Conservation (phyloP, 106 monocot species). For the Allium cepa region DNA sequence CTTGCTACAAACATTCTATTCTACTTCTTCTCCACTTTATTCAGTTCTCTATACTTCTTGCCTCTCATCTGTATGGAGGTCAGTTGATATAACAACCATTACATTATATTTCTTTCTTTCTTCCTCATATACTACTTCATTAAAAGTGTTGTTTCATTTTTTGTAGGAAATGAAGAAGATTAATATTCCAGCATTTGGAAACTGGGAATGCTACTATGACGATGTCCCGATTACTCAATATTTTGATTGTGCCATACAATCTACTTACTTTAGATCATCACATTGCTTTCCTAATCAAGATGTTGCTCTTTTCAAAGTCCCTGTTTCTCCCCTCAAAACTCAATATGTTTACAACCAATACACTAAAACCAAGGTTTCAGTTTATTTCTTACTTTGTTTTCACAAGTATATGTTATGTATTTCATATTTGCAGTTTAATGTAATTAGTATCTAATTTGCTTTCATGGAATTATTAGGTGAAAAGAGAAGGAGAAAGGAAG, state of each 20-base stretch:
- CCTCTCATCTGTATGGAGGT: no score
- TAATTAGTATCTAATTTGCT: background rate
- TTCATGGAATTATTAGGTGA: background rate
- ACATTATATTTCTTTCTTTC: no score
- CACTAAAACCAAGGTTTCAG: background rate
- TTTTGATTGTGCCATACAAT: constrained; percentile 29
- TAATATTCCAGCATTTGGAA: background rate
- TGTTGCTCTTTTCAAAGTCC: constrained; percentile 13
- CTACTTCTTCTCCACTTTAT: no score
- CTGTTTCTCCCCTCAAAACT: background rate
- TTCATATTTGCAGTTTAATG: background rate
- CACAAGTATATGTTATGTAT: background rate
- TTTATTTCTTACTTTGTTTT: background rate
- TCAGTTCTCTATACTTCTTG: no score
- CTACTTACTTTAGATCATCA: constrained; percentile 8
- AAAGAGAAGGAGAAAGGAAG: background rate
- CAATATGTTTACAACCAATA: background rate
- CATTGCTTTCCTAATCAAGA: constrained; percentile 4
- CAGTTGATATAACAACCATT: no score
- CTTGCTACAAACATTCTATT: no score
- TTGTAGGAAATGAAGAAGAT: background rate
- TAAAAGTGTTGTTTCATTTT: no score
- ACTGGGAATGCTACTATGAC: constrained; percentile 1
- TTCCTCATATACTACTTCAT: no score
- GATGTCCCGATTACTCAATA: constrained; percentile 26